Evolutionary conservation across 1,284 basidiomycete genomes (phyloP), one percentile per base, ranked within the genome.

Genomic region (Austroboletus novae-zelandiae): DNA sequence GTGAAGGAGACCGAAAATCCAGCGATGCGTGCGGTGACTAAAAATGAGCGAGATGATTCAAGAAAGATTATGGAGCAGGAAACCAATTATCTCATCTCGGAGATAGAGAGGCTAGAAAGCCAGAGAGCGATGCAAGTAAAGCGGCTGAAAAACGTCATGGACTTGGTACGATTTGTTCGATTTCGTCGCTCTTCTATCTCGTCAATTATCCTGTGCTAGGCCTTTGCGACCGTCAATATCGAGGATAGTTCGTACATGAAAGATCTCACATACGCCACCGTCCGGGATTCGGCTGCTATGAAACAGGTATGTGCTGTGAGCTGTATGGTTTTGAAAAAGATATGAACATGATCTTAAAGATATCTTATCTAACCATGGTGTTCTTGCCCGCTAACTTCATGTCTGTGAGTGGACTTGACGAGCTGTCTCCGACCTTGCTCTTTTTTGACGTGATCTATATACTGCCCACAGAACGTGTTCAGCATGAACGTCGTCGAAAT

Each of bases 351-450:
- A 9, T 13, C 31, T 5, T 27, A 7, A 27, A 70, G 62, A 68
- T 74, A 18, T 70, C 78, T 0, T 82, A 81, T 51, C 63, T 83
- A 2, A 79, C 79, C 0, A 81, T 81, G 77, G 58, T 79, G 23
- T 83, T 81, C 60, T 65, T 83, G 9, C 81, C 81, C 4, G 75
- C 76, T 4, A 74, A 74, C 11, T 77, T 83, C 50, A 64, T 75
- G 40, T 74, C 79, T 1, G 80, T 81, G 60, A 57, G 78, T 67
- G 32, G 27, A 39, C 10, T 17, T 35, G 10, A 27, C 25, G 25
- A 32, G 34, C 8, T n/a, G 2, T 7, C n/a, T n/a, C 45, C 5
- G 25, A 9, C 31, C 17, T 11, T 5, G 7, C 20, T 23, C 9
- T 1, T 13, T 7, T 39, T 2, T 29, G 9, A 23, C 27, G n/a